Percentiles rank a stretch among this genome's conserved stretches.
Evolutionary conservation across 192 early-diverging fungal genomes (phyloP).

Genomic region (Geosiphon pyriformis): DNA sequence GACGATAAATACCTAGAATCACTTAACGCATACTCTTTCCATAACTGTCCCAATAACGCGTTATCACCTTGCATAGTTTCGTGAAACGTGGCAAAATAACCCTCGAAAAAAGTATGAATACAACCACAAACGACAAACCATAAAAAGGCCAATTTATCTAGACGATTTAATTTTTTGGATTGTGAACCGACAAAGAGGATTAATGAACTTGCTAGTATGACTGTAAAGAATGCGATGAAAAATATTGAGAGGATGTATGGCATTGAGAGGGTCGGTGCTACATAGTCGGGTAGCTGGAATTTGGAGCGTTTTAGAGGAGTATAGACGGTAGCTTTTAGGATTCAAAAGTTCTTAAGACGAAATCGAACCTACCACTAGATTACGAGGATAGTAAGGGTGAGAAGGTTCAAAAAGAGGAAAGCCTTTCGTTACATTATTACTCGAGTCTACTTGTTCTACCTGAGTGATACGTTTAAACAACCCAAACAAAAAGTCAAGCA

Average conservation of each 20-base stretch:
- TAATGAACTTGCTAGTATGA: neutral
- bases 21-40: constrained; percentile 86
- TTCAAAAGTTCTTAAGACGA: neutral
- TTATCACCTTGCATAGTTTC: constrained; percentile 60
- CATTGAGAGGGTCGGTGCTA: neutral
- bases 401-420: too few relatives aligned
- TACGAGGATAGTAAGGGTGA: constrained; percentile 13
- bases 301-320: neutral
- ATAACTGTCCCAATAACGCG: constrained; percentile 65
- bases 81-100: constrained; percentile 76
- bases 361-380: constrained; percentile 1
- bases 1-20: constrained; percentile 85
- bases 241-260: neutral
- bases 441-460: too few relatives aligned
- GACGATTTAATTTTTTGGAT: neutral
- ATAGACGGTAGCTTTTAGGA: neutral
- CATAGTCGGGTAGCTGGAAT: constrained; percentile 3
- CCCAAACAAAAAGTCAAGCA: too few relatives aligned
- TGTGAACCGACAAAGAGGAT: neutral
- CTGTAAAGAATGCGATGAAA: neutral
- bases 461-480: too few relatives aligned
- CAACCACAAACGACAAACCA: constrained; percentile 83
- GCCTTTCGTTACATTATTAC: too few relatives aligned
- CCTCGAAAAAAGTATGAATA: constrained; percentile 82
- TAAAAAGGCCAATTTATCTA: constrained; percentile 46